Base-by-base conservation (phyloP, 495 filamentous ascomycete genomes). In the Terfezia boudieri region DNA sequence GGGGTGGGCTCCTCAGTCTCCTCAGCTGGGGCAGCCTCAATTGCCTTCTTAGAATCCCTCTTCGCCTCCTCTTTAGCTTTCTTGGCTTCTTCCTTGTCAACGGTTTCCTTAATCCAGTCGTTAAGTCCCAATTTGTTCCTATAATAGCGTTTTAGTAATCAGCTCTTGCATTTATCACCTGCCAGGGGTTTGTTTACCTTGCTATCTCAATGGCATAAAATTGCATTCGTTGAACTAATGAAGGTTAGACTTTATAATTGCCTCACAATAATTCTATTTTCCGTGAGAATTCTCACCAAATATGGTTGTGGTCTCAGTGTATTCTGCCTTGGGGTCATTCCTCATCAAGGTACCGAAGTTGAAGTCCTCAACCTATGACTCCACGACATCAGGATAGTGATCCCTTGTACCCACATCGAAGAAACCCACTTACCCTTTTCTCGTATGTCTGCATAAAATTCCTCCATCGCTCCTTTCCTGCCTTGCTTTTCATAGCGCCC, bases 131-230 rank as follows among this genome's bases (percentile, higher is more conserved):
- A 74, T 37, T 78, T 77, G 68, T 99, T 99, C 65, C 89, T 81
- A 50, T 22, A 49, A 12, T 38, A 41, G 37, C 54, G 54, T 66
- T 32, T 20, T 20, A 20, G 64, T 55, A 20, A 10, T 36, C 17
- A 17, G 51, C 20, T 26, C 12, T 38, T n/a, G 16, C 36, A 49
- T 1, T 7, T 16, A 23, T 32, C 26, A 32, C 26, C 26, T 5
- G 26, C 20, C 10, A 53, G 16, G 10, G 23, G 8, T 6, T 36
- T 12, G 59, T 70, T 59, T 64, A 85, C 83, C 84, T 80, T 10
- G 83, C 82, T 63, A 99, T 94, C 69, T 99, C 90, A 63, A 96
- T 69, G 36, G 90, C 90, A 64, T 99, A 99, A 64, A 99, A 99
- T 66, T 99, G 90, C 90, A 98, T 98, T 54, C 90, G 77, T 60